Evolutionary conservation across 352 stramenopile species (phyloP).

Genomic region (Phytophthora sojae): DNA sequence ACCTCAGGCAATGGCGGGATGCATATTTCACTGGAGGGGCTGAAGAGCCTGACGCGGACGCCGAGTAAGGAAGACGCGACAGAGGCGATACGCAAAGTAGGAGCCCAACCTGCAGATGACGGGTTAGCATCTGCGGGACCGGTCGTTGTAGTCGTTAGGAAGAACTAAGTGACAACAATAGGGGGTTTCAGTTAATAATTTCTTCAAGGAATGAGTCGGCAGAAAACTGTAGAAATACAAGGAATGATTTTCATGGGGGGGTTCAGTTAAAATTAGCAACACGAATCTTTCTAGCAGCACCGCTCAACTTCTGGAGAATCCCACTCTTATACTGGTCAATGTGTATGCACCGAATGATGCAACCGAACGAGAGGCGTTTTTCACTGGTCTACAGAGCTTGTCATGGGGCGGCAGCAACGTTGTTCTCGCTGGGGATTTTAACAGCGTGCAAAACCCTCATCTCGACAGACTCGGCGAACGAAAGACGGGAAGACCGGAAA

Average conservation of each 20-base stretch:
- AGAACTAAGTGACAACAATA: too few species aligned
- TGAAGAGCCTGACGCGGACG: too few species aligned
- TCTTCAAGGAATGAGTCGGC: background rate
- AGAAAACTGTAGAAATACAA: background rate
- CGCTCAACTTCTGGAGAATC: background rate
- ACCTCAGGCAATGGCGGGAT: background rate
- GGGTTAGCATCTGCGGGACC: too few species aligned
- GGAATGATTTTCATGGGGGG: background rate
- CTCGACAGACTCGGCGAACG: background rate
- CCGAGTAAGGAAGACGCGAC: too few species aligned
- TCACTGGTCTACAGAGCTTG: background rate
- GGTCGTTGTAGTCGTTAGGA: too few species aligned
- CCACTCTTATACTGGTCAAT: constrained; percentile 22
- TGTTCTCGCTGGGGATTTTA: constrained; percentile 1
- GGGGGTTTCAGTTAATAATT: background rate
- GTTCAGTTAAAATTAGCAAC: background rate
- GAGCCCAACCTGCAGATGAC: too few species aligned
- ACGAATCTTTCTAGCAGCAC: background rate
- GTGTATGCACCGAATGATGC: background rate
- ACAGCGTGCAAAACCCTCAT: constrained; percentile 7
- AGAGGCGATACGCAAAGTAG: too few species aligned
- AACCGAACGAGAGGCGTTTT: background rate
- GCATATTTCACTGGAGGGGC: background rate
- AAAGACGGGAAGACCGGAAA: background rate
- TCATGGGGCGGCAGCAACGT: background rate